These are phyloP conservation scores for Lachnellula arida DNA, from an alignment of 2,329 filamentous ascomycete genomes.

Conservation along the genomic window DNA sequence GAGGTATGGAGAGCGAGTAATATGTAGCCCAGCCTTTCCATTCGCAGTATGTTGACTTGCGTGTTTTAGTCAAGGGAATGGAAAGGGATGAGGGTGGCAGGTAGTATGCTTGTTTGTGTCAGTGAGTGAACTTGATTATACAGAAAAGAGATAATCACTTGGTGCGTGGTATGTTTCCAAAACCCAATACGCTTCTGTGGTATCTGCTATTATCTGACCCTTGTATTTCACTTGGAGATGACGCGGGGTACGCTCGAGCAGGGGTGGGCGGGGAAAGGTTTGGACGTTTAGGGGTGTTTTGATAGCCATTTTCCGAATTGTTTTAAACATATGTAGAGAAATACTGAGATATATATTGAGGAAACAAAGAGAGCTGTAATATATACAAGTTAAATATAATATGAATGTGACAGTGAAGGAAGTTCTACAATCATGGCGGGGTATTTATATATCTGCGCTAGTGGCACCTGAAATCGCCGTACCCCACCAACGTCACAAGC, in stretches of 20 bases:
- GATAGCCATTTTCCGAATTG: constrained; percentile 32
- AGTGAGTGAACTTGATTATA: background rate
- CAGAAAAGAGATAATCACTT: constrained; percentile 35
- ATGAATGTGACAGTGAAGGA: background rate
- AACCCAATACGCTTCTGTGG: constrained; percentile 34
- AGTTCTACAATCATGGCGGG: constrained; percentile 13
- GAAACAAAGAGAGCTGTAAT: background rate
- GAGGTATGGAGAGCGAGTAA: constrained; percentile 41
- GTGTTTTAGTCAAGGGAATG: constrained; percentile 42
- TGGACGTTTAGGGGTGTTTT: constrained; percentile 49
- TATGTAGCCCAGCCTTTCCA: constrained; percentile 60
- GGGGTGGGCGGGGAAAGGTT: constrained; percentile 53
- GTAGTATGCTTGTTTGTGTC: constrained; percentile 48
- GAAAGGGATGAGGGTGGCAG: constrained; percentile 48
- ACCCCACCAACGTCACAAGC: constrained; percentile 18
- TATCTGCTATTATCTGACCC: constrained; percentile 51
- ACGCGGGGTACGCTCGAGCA: constrained; percentile 48
- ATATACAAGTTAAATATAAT: background rate
- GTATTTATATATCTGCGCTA: constrained; percentile 16
- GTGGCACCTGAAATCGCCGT: constrained; percentile 9
- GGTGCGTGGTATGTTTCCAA: constrained; percentile 52
- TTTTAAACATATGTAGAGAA: background rate
- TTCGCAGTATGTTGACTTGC: constrained; percentile 48
- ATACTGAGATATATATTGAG: background rate
- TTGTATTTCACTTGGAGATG: constrained; percentile 54